These are phyloP conservation scores for Auriscalpium orientale DNA, from an alignment of 768 basidiomycete genomes.

Conservation along the genomic window DNA sequence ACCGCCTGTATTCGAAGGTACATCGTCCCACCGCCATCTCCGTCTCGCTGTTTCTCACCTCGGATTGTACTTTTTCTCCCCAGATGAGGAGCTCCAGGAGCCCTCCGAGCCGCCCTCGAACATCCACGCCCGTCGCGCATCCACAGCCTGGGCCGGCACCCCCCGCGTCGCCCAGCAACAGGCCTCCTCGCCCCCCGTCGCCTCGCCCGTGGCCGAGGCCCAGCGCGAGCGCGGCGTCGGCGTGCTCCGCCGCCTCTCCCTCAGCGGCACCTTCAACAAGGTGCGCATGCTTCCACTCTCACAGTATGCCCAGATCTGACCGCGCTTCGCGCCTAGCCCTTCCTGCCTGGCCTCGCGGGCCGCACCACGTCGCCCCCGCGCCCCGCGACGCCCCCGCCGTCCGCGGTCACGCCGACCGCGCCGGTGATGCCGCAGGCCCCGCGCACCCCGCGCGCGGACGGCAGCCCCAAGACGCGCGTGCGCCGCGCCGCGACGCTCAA, in stretches of 20 bases:
- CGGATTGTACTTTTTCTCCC: not conserved
- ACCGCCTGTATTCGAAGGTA: constrained; percentile 15
- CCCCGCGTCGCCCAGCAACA: constrained; percentile 43
- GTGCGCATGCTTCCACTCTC: constrained; percentile 32
- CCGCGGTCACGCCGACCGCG: constrained; percentile 1
- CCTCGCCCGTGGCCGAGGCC: constrained; percentile 33
- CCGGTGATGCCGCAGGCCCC: constrained; percentile 1
- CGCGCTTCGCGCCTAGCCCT: constrained; percentile 9
- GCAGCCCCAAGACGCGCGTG: constrained; percentile 18
- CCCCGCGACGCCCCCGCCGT: constrained; percentile 9
- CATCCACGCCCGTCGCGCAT: constrained; percentile 43
- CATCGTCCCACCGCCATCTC: not conserved
- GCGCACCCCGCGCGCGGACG: constrained; percentile 14
- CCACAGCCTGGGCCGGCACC: constrained; percentile 38
- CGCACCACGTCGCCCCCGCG: constrained; percentile 8
- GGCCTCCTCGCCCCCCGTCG: not conserved
- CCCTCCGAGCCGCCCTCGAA: not conserved
- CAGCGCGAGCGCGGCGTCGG: constrained; percentile 71
- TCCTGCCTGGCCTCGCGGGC: constrained; percentile 1
- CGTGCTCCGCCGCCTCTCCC: constrained; percentile 67
- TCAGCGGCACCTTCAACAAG: constrained; percentile 50
- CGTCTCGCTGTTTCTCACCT: not conserved
- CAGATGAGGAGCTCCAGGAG: constrained; percentile 13
- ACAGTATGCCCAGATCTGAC: not conserved
- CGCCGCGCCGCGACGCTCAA: constrained; percentile 54